A percentile compares a stretch with the other conserved stretches of the same genome.
These are phyloP conservation scores for Pichia sp. DNA, from an alignment of 1,139 yeast species.

Conservation along the genomic window DNA sequence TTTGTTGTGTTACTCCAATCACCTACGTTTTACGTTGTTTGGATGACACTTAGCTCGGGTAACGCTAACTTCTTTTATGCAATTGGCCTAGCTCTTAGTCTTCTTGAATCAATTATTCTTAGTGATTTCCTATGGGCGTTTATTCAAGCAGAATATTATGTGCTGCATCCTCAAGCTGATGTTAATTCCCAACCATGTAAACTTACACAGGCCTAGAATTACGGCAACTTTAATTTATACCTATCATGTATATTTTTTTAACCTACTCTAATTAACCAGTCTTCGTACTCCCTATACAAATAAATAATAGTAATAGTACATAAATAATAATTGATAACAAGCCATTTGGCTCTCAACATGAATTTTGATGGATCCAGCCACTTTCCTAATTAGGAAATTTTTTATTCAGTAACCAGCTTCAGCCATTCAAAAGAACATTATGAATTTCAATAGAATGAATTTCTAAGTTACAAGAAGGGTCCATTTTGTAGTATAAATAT, in stretches of 20 bases:
- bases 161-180: conserved; percentile 22
- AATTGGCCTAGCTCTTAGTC: conserved; percentile 74
- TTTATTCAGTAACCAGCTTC: not conserved
- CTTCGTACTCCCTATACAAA: too few species aligned
- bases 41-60: conserved; percentile 89
- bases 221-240: not conserved
- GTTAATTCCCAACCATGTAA: conserved; percentile 27
- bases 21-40: conserved; percentile 86
- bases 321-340: not conserved
- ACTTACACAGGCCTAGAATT: conserved; percentile 36
- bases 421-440: not conserved
- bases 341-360: not conserved
- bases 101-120: conserved; percentile 61
- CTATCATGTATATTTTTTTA: not conserved
- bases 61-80: conserved; percentile 96
- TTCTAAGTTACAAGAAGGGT: too few species aligned
- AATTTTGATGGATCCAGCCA: not conserved
- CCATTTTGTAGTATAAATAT: too few species aligned
- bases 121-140: conserved; percentile 83
- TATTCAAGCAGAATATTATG: conserved; percentile 64
- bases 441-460: too few species aligned
- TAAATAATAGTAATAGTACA: not conserved
- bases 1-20: conserved; percentile 45
- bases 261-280: not conserved
- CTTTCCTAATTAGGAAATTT: not conserved